A percentile compares a stretch with the other conserved stretches of the same genome.
Evolutionary conservation across 805 yeast species (phyloP).

Genomic region (Candida palmyrensis): DNA sequence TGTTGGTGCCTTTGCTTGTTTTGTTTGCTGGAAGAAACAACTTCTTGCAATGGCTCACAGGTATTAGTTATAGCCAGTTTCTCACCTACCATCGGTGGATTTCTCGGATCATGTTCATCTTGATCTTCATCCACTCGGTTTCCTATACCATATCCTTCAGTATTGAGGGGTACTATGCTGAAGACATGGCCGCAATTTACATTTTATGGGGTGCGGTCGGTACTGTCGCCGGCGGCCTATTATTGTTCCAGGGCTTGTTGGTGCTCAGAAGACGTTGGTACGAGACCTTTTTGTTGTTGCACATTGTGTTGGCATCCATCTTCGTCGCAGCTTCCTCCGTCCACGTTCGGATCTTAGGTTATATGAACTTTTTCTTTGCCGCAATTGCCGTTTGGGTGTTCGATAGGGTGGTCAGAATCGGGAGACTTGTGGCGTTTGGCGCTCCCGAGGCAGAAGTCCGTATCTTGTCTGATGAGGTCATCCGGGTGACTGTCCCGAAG

Average conservation of each 20-base stretch:
- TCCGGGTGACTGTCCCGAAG: slow-evolving; percentile 16
- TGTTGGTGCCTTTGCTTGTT: slow-evolving; percentile 52
- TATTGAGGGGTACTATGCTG: slow-evolving; percentile 39
- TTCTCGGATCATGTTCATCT: slow-evolving; percentile 45
- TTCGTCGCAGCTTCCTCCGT: slow-evolving; percentile 53
- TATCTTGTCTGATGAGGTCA: slow-evolving; percentile 32
- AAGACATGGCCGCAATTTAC: slow-evolving; percentile 8
- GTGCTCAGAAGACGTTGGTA: slow-evolving; percentile 28
- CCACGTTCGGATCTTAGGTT: slow-evolving; percentile 51
- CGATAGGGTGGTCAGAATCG: slow-evolving; percentile 29
- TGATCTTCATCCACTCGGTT: slow-evolving; percentile 51
- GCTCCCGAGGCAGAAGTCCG: slow-evolving; percentile 28
- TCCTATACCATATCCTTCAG: slow-evolving; percentile 19
- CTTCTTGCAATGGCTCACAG: slow-evolving; percentile 55
- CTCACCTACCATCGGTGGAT: slow-evolving; percentile 63
- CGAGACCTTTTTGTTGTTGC: slow-evolving; percentile 30
- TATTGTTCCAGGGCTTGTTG: slow-evolving; percentile 38
- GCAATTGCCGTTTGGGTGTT: slow-evolving; percentile 31
- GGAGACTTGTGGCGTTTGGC: slow-evolving; percentile 28
- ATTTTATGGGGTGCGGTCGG: slow-evolving; percentile 16
- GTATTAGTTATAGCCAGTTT: slow-evolving; percentile 59
- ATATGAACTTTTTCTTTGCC: slow-evolving; percentile 15
- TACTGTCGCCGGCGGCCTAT: slow-evolving; percentile 22
- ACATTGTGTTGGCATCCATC: slow-evolving; percentile 27
- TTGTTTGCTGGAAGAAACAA: slow-evolving; percentile 73